Evolutionary conservation across 2,329 filamentous ascomycete species (phyloP).

Genomic region (Colletotrichum truncatum): DNA sequence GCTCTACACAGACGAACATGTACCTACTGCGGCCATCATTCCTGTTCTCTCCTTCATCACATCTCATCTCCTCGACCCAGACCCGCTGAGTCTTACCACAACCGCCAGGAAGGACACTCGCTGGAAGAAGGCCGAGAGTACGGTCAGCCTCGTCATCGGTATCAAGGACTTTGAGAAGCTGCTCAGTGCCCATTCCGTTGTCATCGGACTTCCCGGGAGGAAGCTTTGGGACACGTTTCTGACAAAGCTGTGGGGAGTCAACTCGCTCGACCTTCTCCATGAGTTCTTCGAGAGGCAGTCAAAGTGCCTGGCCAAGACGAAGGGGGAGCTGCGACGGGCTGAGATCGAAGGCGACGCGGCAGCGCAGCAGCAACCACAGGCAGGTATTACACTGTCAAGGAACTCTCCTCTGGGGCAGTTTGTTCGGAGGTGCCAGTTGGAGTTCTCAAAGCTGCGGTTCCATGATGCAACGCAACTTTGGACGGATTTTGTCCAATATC

Average conservation of each 20-base stretch:
- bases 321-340: slow-evolving; percentile 66
- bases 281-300: slow-evolving; percentile 74
- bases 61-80: slow-evolving; percentile 69
- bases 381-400: slow-evolving; percentile 70
- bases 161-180: slow-evolving; percentile 69
- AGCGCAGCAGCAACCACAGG: slow-evolving; percentile 37
- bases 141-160: slow-evolving; percentile 61
- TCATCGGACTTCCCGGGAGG: slow-evolving; percentile 73
- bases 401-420: slow-evolving; percentile 86
- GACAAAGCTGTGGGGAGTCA: slow-evolving; percentile 82
- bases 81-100: slow-evolving; percentile 41
- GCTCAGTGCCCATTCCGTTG: slow-evolving; percentile 60
- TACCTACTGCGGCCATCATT: slow-evolving; percentile 76
- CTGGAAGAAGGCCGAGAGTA: slow-evolving; percentile 60
- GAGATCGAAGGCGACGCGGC: slow-evolving; percentile 57
- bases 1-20: slow-evolving; percentile 78
- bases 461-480: slow-evolving; percentile 82
- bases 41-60: slow-evolving; percentile 83
- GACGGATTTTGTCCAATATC: slow-evolving; percentile 83
- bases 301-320: slow-evolving; percentile 67
- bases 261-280: slow-evolving; percentile 84
- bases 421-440: slow-evolving; percentile 78
- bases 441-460: slow-evolving; percentile 84
- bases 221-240: slow-evolving; percentile 91
- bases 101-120: slow-evolving; percentile 37